Base-by-base conservation (phyloP, 2,329 filamentous ascomycete species). In the Fusarium haematococcum region DNA sequence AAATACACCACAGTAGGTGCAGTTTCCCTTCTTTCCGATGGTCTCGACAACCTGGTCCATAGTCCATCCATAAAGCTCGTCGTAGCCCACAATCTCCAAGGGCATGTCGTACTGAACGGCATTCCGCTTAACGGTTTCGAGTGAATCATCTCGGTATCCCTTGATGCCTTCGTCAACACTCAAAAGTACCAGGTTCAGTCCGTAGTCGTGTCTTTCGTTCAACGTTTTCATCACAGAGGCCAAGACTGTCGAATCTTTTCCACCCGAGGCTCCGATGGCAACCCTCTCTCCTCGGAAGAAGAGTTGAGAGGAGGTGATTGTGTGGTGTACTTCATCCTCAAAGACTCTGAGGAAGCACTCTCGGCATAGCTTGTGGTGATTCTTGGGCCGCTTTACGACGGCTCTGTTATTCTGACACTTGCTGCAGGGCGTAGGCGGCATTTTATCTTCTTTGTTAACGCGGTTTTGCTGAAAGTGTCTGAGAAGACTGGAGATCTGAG, bases 31-130 rank as follows among this genome's bases (percentile, higher is more conserved):
- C 86, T 98, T 98, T 16, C 97, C 97, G 60, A 99, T 94, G 57
- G 96, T 94, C 79, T 95, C 94, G 5, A 99, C 97, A 11, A 99
- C 97, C 80, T 98, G 95, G 80, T 99, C 97, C 97, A 99, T 99
- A 1, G 95, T 98, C 97, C 97, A 99, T 10, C 96, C 97, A 81
- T 99, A 99, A 11, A 99, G 87, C 79, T 98, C 94, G 63, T 92
- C 93, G 79, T 99, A 99, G 59, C 96, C 95, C 59, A 99, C 91
- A 65, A 99, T 97, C 77, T 95, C 94, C 58, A 99, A 86, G 0
- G 94, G 91, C 93, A 99, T 97, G 1, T 93, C 91, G 84, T 98
- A 98, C 83, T 98, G 95, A 14, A 90, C 83, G 0, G 95, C 94
- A 83, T 99, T 98, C 69, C 96, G 89, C 88, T 98, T 98, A 54